Percentiles rank a stretch among this genome's conserved stretches.
These are phyloP conservation scores for Plasmopara halstedii DNA, from an alignment of 352 stramenopile genomes.

Conservation along the genomic window DNA sequence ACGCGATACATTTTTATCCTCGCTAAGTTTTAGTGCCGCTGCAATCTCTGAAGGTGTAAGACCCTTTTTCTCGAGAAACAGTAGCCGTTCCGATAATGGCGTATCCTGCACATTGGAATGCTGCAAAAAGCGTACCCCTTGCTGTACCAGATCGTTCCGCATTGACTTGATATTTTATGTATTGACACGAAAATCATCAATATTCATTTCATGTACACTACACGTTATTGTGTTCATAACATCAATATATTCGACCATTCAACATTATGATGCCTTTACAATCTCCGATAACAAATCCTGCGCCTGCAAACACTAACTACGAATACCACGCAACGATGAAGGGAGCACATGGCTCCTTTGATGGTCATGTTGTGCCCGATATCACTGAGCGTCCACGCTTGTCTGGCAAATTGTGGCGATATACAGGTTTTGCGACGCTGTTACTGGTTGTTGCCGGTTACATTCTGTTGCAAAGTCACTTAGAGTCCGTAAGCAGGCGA, in stretches of 20 bases:
- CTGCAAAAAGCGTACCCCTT: too few species aligned
- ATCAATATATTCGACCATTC: background rate
- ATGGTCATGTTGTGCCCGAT: slow-evolving; percentile 6
- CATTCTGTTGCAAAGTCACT: slow-evolving; percentile 15
- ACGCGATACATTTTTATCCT: slow-evolving; percentile 45
- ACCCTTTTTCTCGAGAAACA: slow-evolving; percentile 73
- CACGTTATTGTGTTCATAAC: slow-evolving; percentile 2
- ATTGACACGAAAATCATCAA: too few species aligned
- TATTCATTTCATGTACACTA: too few species aligned
- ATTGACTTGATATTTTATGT: too few species aligned
- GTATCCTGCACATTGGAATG: too few species aligned
- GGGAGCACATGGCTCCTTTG: slow-evolving; percentile 16
- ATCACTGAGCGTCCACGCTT: slow-evolving; percentile 2
- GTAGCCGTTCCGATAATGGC: too few species aligned
- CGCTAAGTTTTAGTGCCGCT: slow-evolving; percentile 51
- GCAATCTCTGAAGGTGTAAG: slow-evolving; percentile 78
- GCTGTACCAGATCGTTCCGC: too few species aligned
- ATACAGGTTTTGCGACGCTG: slow-evolving; percentile 5
- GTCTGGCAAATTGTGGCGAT: slow-evolving; percentile 9
- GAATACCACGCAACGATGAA: slow-evolving; percentile 6
- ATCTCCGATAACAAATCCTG: slow-evolving; percentile 3
- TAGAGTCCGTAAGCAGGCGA: background rate
- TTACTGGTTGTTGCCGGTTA: slow-evolving; percentile 15
- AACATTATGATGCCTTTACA: slow-evolving; percentile 14
- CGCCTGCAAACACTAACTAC: background rate